Evolutionary conservation across 2,329 filamentous ascomycete species (phyloP), one percentile per base, ranked within the genome.

Genomic region (Grosmannia clavigera): DNA sequence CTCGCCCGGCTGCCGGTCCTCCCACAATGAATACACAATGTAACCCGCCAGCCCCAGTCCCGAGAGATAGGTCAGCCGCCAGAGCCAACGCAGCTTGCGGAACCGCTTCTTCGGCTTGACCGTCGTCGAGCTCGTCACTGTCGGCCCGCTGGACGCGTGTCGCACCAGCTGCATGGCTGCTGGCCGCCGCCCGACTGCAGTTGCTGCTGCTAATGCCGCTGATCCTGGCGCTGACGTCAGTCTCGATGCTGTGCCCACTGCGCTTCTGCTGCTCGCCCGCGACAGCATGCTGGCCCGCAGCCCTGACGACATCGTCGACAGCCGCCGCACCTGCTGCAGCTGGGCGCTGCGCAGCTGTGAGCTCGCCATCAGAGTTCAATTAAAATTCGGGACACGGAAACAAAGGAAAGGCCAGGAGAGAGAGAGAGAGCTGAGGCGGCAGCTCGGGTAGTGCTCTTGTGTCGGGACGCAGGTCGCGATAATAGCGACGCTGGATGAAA

Each of bases 11-110:
- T 95, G 82, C 68, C 90, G 85, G 71, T 89, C 84, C 57, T 86
- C 78, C 74, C 92, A 96, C 75, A 96, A 87, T 70, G 83, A 82
- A 73, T 94, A 96, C 67, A 81, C 82, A 62, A 92, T 76, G 70
- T 86, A 91, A 65, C 78, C 89, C 51, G 88, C 70, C 61, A 85
- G 79, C 64, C 81, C 88, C 64, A 94, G 72, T 62, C 84, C 73
- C 60, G 88, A 87, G 65, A 96, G 74, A 71, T 92, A 91, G 60
- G 87, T 88, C 68, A 90, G 71, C 67, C 94, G 84, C 88, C 90
- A 97, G 61, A 85, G 75, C 85, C 88, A 95, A 71, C 82, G 82
- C 70, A 97, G 78, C 65, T 84, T 80, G 61, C 85, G 76, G 74
- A 94, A 86, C 70, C 84, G 83, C 68, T 76, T 72, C 71, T 77